Evolutionary conservation across 257 asterid species (phyloP), one percentile per base, ranked within the genome.

Genomic region (Echium plantagineum): DNA sequence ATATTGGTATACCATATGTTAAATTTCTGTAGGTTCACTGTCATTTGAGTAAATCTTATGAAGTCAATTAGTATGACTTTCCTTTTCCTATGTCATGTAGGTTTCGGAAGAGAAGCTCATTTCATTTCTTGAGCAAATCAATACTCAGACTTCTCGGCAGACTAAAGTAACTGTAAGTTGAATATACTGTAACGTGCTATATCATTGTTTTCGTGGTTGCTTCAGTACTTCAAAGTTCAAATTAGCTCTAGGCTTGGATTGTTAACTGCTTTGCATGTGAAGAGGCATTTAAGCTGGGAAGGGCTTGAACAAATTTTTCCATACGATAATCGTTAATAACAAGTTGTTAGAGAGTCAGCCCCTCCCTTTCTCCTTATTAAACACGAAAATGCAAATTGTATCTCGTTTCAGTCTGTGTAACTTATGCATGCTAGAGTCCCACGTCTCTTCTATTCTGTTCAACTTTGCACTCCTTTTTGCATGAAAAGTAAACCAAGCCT

Each of bases 131-230:
- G 96, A 93, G 70, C 98, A 89, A 72, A 93, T 93, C 84, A 93
- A 93, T 79, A 88, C 86, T 61, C 96, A 89, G 82, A 89, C 96
- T 48, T 60, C 81, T 22, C 89, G 81, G 78, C 89, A 84, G 80
- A 93, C 97, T 49, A 93, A 90, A 90, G 96, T 90, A 55, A 90
- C 94, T 2, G 98, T 90, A 80, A 85, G 96, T 83, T 28, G 32
- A 53, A 22, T 15, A 53, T 62, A 60, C 8, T 46, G 49, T 10
- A 42, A 13, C 13, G 49, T 58, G 21, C 55, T 53, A 4, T 65
- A 16, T 31, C 54, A 57, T 58, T 58, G 0, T 26, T 18, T 32
- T 13, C 2, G 26, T 16, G 8, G 15, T 31, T 13, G 47, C 56
- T 10, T 3, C 24, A 22, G 46, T 35, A 35, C 51, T 5, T 24